Percentiles rank a stretch among this genome's conserved stretches.
Conservation (phyloP, 139 green algal genomes). For the Chloropicon primus region DNA sequence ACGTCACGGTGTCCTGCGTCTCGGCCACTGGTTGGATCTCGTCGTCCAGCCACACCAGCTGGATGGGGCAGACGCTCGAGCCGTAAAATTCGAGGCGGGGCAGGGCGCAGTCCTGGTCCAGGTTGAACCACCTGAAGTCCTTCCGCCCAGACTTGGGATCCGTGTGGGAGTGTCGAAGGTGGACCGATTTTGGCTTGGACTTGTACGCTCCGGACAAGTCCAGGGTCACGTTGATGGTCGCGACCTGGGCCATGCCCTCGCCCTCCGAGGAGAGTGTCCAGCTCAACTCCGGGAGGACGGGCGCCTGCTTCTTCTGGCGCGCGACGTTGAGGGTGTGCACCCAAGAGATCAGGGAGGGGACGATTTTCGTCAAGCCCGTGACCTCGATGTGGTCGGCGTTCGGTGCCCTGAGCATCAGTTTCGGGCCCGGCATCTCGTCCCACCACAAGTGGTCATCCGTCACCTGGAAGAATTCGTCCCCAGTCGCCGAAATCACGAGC, state of each 20-base stretch:
- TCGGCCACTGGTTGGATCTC: neutral
- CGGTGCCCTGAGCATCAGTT: neutral
- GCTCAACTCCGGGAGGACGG: neutral
- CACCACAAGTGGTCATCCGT: slow-evolving; percentile 1
- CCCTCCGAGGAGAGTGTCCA: neutral
- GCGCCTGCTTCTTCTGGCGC: neutral
- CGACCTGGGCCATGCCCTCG: neutral
- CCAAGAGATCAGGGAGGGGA: neutral
- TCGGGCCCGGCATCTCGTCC: neutral
- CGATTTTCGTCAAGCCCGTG: neutral
- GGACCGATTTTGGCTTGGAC: neutral
- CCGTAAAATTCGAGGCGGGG: neutral
- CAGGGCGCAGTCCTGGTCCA: neutral
- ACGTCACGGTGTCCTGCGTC: neutral
- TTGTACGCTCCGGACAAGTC: neutral
- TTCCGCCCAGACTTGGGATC: neutral
- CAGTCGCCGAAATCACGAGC: slow-evolving; percentile 5
- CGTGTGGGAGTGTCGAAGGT: neutral
- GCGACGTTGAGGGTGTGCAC: neutral
- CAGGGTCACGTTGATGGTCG: neutral
- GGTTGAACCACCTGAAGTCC: neutral
- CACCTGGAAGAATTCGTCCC: slow-evolving; percentile 16
- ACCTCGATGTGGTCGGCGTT: neutral
- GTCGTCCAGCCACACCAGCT: neutral
- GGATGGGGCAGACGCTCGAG: neutral